Conservation (phyloP, 176 grass and related monocot species). For the Puccinellia tenuiflora region DNA sequence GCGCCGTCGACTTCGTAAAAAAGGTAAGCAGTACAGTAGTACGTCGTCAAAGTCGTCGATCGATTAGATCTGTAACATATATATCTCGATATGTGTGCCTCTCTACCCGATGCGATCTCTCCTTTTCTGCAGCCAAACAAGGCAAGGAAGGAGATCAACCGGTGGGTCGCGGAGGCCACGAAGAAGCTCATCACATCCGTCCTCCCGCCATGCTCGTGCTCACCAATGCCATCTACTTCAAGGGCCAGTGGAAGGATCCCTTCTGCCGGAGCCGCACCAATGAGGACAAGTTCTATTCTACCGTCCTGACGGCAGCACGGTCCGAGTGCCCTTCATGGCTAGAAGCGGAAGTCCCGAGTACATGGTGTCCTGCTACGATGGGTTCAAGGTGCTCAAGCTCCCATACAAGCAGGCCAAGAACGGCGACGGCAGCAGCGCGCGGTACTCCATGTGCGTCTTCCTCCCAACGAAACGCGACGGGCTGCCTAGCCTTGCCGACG, state of each 20-base stretch:
- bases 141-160: background rate
- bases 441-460: constrained; percentile 18
- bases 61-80: background rate
- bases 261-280: background rate
- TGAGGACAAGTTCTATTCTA: background rate
- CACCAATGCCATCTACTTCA: constrained; percentile 25
- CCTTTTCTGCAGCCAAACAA: background rate
- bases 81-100: background rate
- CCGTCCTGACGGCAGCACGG: background rate
- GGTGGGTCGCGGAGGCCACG: background rate
- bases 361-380: background rate
- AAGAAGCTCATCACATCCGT: constrained; percentile 15
- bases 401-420: too few relatives aligned
- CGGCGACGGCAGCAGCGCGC: rapidly evolving
- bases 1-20: constrained; percentile 1
- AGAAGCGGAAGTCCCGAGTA: background rate
- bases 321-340: background rate
- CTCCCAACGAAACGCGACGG: background rate
- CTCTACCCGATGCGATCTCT: background rate
- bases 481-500: background rate
- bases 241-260: background rate
- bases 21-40: background rate
- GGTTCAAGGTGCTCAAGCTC: constrained; percentile 2
- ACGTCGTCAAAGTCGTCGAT: background rate
- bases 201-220: constrained; percentile 21